Conservation (phyloP, 2,329 filamentous ascomycete genomes). For the Cadophora luteo-olivacea region DNA sequence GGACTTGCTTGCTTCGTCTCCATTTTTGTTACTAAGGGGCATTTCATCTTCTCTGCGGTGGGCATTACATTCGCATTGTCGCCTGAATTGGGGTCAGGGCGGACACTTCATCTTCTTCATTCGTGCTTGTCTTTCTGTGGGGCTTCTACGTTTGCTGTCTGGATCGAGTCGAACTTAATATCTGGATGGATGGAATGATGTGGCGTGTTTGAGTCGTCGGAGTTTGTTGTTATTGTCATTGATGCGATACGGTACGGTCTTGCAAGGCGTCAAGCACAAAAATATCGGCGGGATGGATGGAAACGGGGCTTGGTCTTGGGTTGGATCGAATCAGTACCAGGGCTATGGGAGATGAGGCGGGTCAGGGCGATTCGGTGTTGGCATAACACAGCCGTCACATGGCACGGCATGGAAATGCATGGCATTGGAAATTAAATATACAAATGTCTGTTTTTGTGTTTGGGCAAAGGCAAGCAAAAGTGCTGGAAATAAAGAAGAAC, state of each 20-base stretch:
- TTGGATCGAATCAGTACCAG: not conserved
- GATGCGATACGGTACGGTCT: slow-evolving; percentile 1
- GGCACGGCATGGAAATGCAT: not conserved
- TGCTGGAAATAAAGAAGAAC: not conserved
- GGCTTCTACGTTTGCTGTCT: not conserved
- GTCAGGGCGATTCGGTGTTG: not conserved
- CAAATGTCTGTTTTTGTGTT: not conserved
- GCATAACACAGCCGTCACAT: not conserved
- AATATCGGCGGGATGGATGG: slow-evolving; percentile 1
- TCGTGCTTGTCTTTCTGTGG: slow-evolving; percentile 4
- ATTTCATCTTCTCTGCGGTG: not conserved
- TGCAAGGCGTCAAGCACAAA: slow-evolving; percentile 6
- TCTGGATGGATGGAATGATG: not conserved
- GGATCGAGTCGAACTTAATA: not conserved
- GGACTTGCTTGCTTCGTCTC: not conserved
- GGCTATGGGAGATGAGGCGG: not conserved
- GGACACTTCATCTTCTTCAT: not conserved
- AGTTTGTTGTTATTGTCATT: not conserved
- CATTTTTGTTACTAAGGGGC: not conserved
- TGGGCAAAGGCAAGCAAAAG: not conserved
- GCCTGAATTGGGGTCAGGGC: not conserved
- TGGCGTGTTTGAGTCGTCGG: slow-evolving; percentile 6
- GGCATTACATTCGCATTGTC: not conserved
- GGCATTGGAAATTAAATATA: not conserved
- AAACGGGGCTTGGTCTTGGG: not conserved